phyloP scores from a whole-genome alignment of 1,284 basidiomycete species.

The Boletus smithii region DNA sequence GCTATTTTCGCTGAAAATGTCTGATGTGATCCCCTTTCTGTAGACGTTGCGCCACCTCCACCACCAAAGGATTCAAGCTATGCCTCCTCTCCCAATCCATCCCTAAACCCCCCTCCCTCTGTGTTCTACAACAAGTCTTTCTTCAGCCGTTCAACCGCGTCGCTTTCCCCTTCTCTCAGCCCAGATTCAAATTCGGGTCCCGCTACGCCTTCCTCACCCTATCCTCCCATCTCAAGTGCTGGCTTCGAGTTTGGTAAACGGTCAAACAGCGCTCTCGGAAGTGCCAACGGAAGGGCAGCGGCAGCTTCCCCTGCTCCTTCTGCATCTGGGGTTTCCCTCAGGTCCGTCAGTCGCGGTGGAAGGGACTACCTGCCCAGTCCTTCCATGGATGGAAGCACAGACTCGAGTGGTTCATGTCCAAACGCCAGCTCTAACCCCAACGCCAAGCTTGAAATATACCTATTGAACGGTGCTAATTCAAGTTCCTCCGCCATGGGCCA shows the following conservation, averaged over 20 bases:
- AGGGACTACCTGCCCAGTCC: constrained; percentile 20
- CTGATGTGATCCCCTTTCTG: not conserved
- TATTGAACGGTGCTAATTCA: constrained; percentile 12
- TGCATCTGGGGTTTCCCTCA: constrained; percentile 34
- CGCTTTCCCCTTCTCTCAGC: constrained; percentile 45
- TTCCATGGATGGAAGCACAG: constrained; percentile 31
- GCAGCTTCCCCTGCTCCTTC: constrained; percentile 22
- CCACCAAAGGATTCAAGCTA: constrained; percentile 70
- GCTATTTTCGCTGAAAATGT: too few relatives aligned
- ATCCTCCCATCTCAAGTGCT: constrained; percentile 1
- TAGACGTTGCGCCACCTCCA: constrained; percentile 40
- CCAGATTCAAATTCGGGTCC: constrained; percentile 34
- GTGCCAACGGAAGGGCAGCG: constrained; percentile 3
- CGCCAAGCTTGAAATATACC: constrained; percentile 13
- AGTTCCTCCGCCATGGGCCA: constrained; percentile 17
- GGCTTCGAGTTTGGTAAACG: constrained; percentile 17
- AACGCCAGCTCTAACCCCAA: constrained; percentile 5
- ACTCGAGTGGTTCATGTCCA: constrained; percentile 26
- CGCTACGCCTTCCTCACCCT: constrained; percentile 39
- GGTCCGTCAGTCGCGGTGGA: constrained; percentile 10
- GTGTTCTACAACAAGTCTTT: constrained; percentile 32
- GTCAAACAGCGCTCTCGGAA: not conserved
- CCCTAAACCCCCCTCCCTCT: constrained; percentile 19
- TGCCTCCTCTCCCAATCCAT: too few relatives aligned
- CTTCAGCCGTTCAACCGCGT: constrained; percentile 51